Base-by-base conservation (phyloP, 495 filamentous ascomycete genomes). In the Penicillium malachiteum region DNA sequence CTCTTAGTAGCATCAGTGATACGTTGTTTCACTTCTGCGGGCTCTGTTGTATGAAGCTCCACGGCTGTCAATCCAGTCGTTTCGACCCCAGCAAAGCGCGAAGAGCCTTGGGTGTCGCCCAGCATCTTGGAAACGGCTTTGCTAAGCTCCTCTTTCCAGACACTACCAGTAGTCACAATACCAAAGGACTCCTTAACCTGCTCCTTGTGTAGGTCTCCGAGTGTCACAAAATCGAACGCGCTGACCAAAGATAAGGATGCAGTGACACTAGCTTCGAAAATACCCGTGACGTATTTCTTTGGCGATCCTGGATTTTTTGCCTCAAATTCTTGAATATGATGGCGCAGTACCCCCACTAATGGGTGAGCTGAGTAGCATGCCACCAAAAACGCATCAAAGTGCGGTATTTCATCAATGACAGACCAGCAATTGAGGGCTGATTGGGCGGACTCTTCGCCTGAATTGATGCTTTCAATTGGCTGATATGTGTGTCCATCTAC, bases 291-390 rank as follows among this genome's bases (percentile, higher is more conserved):
- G 12, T 81, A 80, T 55, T 80, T 83, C 34, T 66, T 68, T 50
- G 54, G 57, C 8, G 55, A 34, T n/a, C 53, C 6, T 1, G 56
- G 31, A 47, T 14, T 62, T 52, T 44, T 35, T 18, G 63, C 54
- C 39, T 74, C 68, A 0, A 60, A 42, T 12, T 62, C 60, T 40
- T 32, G 44, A 34, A 74, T 75, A 55, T 70, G 57, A 13, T 78
- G 62, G 13, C 74, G 75, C 3, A 97, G 71, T 32, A 76, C 65
- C 0, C 78, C 67, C 9, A 96, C 88, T 4, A 97, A 83, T 0
- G 92, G 90, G 60, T 97, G 94, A 2, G 85, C 83, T 60, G 88
- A 92, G 71, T 89, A 98, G 75, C 93, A 98, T 39, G 90, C 91
- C 1, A 98, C 78, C 0, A 97, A 76, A 57, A 93, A 88, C 17